These are phyloP conservation scores for Aspergillus thermomutatus DNA, from an alignment of 2,329 filamentous ascomycete species.

Conservation along the genomic window DNA sequence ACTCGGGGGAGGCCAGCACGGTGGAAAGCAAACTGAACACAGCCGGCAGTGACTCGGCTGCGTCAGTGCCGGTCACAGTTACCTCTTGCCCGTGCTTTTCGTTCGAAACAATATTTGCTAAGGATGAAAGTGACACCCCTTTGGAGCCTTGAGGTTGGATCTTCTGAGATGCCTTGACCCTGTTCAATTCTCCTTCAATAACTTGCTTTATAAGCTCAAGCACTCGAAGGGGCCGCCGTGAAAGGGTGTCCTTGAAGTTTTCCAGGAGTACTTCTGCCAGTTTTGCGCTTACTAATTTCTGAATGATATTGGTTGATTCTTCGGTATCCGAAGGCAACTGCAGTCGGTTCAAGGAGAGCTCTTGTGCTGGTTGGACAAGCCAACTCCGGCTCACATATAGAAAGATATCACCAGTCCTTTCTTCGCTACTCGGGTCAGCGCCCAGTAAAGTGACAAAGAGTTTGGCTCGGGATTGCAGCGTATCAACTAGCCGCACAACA, in stretches of 20 bases:
- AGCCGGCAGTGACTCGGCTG: slow-evolving; percentile 36
- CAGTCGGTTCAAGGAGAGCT: slow-evolving; percentile 6
- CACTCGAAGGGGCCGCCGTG: slow-evolving; percentile 37
- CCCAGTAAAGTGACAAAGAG: slow-evolving; percentile 35
- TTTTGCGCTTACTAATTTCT: slow-evolving; percentile 40
- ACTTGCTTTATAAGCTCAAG: slow-evolving; percentile 42
- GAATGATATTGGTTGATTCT: slow-evolving; percentile 27
- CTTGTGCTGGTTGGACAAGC: slow-evolving; percentile 30
- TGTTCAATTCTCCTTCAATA: slow-evolving; percentile 35
- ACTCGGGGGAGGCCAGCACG: slow-evolving; percentile 41
- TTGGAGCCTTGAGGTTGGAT: slow-evolving; percentile 5
- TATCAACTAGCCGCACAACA: slow-evolving; percentile 32
- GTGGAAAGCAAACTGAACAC: slow-evolving; percentile 44
- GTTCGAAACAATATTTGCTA: slow-evolving; percentile 32
- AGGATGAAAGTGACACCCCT: slow-evolving; percentile 33
- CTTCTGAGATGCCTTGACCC: slow-evolving; percentile 7
- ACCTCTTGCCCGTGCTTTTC: slow-evolving; percentile 13
- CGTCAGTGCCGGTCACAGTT: slow-evolving; percentile 19
- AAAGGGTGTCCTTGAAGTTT: slow-evolving; percentile 42
- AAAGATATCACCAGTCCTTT: slow-evolving; percentile 40
- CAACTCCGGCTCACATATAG: slow-evolving; percentile 41
- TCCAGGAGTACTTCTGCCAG: slow-evolving; percentile 40
- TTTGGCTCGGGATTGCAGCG: slow-evolving; percentile 35
- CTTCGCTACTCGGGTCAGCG: slow-evolving; percentile 39
- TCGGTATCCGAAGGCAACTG: slow-evolving; percentile 17